A percentile compares a stretch with the other conserved stretches of the same genome.
Evolutionary conservation across 305 asterid genomes (phyloP).

Genomic region (Fraxinus velutina): DNA sequence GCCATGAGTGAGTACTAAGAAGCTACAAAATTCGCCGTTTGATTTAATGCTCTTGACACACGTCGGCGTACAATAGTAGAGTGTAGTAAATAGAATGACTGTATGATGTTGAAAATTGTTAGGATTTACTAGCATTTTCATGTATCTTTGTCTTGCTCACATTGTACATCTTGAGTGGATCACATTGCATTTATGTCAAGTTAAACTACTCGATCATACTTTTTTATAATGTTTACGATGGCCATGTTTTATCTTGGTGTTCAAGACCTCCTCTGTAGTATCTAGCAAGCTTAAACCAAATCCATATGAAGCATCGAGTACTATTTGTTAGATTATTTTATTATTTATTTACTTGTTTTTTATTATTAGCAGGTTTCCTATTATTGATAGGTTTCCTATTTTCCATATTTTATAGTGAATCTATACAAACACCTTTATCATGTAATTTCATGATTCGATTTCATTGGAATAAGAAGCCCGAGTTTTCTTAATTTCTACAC

Average conservation of each 20-base stretch:
- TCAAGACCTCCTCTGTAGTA: not conserved
- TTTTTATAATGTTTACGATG: not conserved
- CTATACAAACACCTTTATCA: too few species aligned
- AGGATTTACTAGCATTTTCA: not conserved
- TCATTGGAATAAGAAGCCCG: too few species aligned
- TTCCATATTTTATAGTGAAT: too few species aligned
- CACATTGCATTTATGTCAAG: not conserved
- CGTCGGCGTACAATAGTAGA: slow-evolving; percentile 16
- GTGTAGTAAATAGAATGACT: not conserved
- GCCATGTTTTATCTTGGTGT: not conserved
- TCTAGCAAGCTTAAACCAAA: not conserved
- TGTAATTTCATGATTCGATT: too few species aligned
- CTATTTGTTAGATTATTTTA: not conserved
- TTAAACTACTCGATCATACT: not conserved
- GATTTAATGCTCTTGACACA: slow-evolving; percentile 1
- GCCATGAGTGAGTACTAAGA: slow-evolving; percentile 29
- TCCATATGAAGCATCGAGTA: not conserved
- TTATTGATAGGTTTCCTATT: too few species aligned
- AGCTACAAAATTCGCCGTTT: slow-evolving; percentile 4
- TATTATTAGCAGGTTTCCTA: too few species aligned
- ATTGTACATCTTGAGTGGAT: not conserved
- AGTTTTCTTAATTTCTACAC: too few species aligned
- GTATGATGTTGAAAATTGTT: not conserved
- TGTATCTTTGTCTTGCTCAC: not conserved
- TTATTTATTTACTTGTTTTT: too few species aligned